These are phyloP conservation scores for Chlorella sp. DNA, from an alignment of 139 green algal genomes.

Conservation along the genomic window DNA sequence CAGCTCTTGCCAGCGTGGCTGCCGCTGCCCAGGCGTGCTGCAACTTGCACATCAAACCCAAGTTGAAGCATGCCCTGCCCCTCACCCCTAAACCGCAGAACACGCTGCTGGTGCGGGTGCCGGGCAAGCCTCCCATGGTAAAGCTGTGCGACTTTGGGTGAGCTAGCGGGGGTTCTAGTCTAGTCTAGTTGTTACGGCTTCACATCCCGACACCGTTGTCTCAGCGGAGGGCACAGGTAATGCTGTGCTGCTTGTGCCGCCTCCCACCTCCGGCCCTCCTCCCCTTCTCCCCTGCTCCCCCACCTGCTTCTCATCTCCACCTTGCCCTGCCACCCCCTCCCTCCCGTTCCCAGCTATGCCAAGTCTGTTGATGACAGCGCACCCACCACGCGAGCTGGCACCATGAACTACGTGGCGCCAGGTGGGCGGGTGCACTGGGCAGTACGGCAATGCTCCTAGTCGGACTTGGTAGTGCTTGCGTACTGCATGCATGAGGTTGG, in stretches of 20 bases:
- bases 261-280: background rate
- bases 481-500: no score
- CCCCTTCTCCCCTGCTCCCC: background rate
- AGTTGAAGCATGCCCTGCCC: no score
- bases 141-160: constrained; percentile 26
- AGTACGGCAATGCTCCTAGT: no score
- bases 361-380: background rate
- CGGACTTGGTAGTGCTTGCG: no score
- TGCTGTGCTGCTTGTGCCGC: no score
- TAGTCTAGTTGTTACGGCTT: no score
- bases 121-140: background rate
- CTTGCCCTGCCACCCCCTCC: no score
- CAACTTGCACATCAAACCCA: no score
- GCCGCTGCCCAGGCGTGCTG: no score
- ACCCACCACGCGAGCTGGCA: constrained; percentile 1
- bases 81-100: background rate
- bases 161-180: background rate
- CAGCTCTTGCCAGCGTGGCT: no score
- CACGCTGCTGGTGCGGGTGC: constrained; percentile 12
- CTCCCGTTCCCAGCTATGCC: background rate
- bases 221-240: no score
- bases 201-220: no score
- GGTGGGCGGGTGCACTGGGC: background rate
- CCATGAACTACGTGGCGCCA: constrained; percentile 4
- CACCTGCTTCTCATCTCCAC: background rate